Evolutionary conservation across 73 alveolate species (phyloP), one percentile per base, ranked within the genome.

Genomic region (Symbiodinium natans): DNA sequence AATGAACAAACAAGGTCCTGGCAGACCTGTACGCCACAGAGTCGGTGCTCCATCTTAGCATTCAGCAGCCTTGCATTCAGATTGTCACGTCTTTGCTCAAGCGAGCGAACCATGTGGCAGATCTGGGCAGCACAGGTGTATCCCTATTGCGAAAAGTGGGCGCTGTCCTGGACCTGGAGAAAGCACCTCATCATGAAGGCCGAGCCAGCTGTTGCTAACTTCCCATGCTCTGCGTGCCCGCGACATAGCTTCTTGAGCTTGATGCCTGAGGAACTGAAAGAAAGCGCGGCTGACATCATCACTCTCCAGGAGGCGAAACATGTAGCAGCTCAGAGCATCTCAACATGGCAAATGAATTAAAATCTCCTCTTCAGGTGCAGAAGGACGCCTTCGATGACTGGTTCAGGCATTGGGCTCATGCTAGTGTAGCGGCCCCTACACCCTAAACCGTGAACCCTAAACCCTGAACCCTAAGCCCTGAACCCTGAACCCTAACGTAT

Each of bases 71-170:
- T 29, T 15, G 71, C 31, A 23, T n/a, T n/a, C n/a, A n/a, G n/a
- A n/a, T n/a, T n/a, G n/a, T n/a, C n/a, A n/a, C n/a, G n/a, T n/a
- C n/a, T n/a, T n/a, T n/a, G n/a, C n/a, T n/a, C n/a, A n/a, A n/a
- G n/a, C n/a, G n/a, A n/a, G n/a, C n/a, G n/a, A n/a, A n/a, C n/a
- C n/a, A n/a, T n/a, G n/a, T n/a, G n/a, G n/a, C n/a, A n/a, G n/a
- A n/a, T n/a, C n/a, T n/a, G n/a, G n/a, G n/a, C n/a, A n/a, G 80
- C 80, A 27, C 40, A 36, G 97, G 97, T 92, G 31, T 92, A 92
- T 29, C 98, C 98, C 3, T 92, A 92, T 23, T 92, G 98, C 43
- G 98, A 92, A 73, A 92, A 92, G 68, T 92, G 98, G 98, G 98
- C 98, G 8, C 84, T 92, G 38, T 43, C 82, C 29, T 92, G 98